Evolutionary conservation across 2,329 filamentous ascomycete species (phyloP).

Genomic region (Colletotrichum gloeosporioides): DNA sequence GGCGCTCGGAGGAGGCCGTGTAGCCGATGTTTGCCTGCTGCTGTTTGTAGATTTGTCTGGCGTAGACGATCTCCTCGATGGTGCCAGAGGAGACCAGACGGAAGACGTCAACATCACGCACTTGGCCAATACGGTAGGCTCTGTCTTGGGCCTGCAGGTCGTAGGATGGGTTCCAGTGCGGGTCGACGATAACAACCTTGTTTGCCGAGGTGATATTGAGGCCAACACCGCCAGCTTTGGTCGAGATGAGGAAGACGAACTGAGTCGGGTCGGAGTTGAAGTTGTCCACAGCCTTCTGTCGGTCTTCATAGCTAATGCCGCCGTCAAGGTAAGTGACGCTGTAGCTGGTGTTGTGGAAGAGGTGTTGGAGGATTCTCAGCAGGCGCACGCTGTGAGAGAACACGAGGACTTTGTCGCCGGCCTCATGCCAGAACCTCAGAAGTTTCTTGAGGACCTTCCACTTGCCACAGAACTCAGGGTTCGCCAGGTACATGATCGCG

Average conservation of each 20-base stretch:
- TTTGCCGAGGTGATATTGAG: conserved; percentile 98
- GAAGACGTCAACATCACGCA: conserved; percentile 93
- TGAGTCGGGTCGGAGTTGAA: conserved; percentile 89
- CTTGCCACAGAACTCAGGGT: conserved; percentile 93
- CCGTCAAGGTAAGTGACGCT: conserved; percentile 92
- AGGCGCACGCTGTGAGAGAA: conserved; percentile 93
- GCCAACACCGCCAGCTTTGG: conserved; percentile 89
- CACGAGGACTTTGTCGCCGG: conserved; percentile 92
- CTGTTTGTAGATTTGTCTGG: conserved; percentile 97
- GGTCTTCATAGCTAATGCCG: conserved; percentile 80
- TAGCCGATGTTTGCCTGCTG: conserved; percentile 99
- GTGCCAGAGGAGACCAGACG: conserved; percentile 89
- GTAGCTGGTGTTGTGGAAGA: conserved; percentile 89
- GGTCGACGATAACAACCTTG: conserved; percentile 96
- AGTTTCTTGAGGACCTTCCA: conserved; percentile 92
- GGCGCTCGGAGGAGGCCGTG: conserved; percentile 86
- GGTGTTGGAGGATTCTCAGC: conserved; percentile 79
- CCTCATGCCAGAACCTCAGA: conserved; percentile 86
- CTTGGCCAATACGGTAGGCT: conserved; percentile 94
- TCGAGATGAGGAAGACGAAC: conserved; percentile 96
- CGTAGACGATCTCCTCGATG: conserved; percentile 97
- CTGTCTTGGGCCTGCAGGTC: conserved; percentile 96
- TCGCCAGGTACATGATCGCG: conserved; percentile 79
- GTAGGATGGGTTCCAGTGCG: conserved; percentile 96
- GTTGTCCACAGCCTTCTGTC: conserved; percentile 81